phyloP scores from a whole-genome alignment of 208 protist genomes.

The Herpetomonas tarakana region DNA sequence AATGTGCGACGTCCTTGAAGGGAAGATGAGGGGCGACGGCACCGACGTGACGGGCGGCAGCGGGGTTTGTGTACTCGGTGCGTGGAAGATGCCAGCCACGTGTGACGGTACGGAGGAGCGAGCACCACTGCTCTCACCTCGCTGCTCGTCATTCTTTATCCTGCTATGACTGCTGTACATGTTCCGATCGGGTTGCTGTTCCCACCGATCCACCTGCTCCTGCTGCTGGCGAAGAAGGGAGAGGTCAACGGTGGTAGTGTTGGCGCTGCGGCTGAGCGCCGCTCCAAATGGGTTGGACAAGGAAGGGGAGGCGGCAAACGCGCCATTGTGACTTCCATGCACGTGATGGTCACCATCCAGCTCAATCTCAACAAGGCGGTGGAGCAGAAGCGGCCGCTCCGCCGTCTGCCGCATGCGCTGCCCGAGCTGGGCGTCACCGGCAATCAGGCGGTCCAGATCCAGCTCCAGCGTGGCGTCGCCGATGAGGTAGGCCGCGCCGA shows the following conservation, averaged over 20 bases:
- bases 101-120: neutral
- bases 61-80: neutral
- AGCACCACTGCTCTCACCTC: too few relatives aligned
- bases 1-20: constrained; percentile 35
- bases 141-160: too few relatives aligned
- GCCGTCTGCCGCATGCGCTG: constrained; percentile 47
- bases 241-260: neutral
- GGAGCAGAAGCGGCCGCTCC: constrained; percentile 44
- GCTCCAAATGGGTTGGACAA: neutral
- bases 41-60: constrained; percentile 4
- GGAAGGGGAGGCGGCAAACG: too few relatives aligned
- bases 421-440: constrained; percentile 34
- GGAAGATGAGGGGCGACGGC: constrained; percentile 57
- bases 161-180: too few relatives aligned
- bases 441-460: constrained; percentile 52
- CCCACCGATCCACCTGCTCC: neutral
- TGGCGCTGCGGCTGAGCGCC: neutral
- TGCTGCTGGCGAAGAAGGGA: neutral
- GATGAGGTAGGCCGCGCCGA: neutral
- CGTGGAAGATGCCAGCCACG: neutral
- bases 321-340: too few relatives aligned
- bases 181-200: too few relatives aligned
- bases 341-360: too few relatives aligned
- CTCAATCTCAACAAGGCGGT: constrained; percentile 11
- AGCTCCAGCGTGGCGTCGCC: constrained; percentile 26